Base-by-base conservation (phyloP, 306 rosid species). In the Gastrolobium bilobum region DNA sequence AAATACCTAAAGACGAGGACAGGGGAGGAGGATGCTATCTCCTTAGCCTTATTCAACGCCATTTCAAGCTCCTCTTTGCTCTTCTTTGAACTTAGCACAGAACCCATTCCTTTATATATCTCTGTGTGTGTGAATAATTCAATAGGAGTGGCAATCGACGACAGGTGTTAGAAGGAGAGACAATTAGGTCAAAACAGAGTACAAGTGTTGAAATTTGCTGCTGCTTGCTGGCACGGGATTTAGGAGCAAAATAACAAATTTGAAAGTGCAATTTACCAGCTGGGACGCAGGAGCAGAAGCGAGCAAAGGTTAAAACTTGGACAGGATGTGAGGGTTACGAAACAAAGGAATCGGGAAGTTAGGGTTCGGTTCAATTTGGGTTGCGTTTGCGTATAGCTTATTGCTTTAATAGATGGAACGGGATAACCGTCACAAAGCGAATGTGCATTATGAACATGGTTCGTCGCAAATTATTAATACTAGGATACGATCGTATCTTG, bases 11-110 rank as follows among this genome's bases (percentile, higher is more conserved):
- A 85, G 56, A 85, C 72, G 54, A 82, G 5, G 35, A 78, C 82
- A 1, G 89, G 79, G 57, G 86, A 9, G 5, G 84, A 82, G 68
- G 86, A 71, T 6, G 47, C 82, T 4, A 70, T 62, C 46, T 70
- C 63, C 76, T 82, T 82, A 14, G 82, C 84, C 75, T 85, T 85
- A 48, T 79, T 69, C 82, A 82, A 62, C 2, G 79, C 79, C 64
- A 61, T 67, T 82, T 82, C 84, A 58, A 57, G 64, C 9, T 78
- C 86, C 63, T 85, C 76, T 67, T 74, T 78, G 51, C 43, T 78
- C 56, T 6, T 51, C 48, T 15, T 40, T 1, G 85, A 73, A 79
- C 84, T 74, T 1, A 68, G 0, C 30, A 58, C 1, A 53, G 84
- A 78, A 2, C 88, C 88, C 88, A 85, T 85, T 73, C 38, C 37